phyloP scores from a whole-genome alignment of 306 rosid species.

The Lathyrus tuberosus region DNA sequence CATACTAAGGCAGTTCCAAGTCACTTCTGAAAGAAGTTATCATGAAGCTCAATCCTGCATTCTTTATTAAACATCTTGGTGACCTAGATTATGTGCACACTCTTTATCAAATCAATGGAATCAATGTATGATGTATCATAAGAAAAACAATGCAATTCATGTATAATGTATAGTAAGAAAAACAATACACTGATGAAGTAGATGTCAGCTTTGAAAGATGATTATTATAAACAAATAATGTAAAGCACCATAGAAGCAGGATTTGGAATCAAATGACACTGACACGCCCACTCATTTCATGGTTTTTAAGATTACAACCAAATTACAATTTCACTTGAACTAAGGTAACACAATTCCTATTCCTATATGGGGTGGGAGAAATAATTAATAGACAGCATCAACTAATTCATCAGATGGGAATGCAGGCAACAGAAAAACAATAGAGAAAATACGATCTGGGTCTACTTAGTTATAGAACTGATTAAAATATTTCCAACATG shows the following conservation, averaged over 20 bases:
- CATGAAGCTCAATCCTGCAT: too few relatives aligned
- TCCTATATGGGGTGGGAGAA: constrained; percentile 38
- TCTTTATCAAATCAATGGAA: too few relatives aligned
- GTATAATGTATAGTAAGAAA: background rate
- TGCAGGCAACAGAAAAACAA: constrained; percentile 34
- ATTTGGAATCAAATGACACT: constrained; percentile 16
- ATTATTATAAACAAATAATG: background rate
- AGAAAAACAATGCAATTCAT: background rate
- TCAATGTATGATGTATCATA: too few relatives aligned
- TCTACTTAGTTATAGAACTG: constrained; percentile 42
- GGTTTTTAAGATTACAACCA: constrained; percentile 39
- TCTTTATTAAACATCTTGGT: too few relatives aligned
- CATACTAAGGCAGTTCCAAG: too few relatives aligned
- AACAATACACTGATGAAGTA: background rate
- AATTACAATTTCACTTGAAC: constrained; percentile 41
- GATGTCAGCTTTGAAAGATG: background rate
- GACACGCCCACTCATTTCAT: constrained; percentile 44
- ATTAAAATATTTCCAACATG: constrained; percentile 50
- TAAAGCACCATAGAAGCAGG: constrained; percentile 14
- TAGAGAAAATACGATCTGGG: constrained; percentile 36
- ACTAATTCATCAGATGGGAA: constrained; percentile 45
- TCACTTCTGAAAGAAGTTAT: too few relatives aligned
- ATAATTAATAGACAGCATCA: constrained; percentile 39
- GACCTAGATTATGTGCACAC: too few relatives aligned
- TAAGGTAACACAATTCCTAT: constrained; percentile 42